Base-by-base conservation (phyloP, 306 rosid genomes). In the Prunus kanzakura region DNA sequence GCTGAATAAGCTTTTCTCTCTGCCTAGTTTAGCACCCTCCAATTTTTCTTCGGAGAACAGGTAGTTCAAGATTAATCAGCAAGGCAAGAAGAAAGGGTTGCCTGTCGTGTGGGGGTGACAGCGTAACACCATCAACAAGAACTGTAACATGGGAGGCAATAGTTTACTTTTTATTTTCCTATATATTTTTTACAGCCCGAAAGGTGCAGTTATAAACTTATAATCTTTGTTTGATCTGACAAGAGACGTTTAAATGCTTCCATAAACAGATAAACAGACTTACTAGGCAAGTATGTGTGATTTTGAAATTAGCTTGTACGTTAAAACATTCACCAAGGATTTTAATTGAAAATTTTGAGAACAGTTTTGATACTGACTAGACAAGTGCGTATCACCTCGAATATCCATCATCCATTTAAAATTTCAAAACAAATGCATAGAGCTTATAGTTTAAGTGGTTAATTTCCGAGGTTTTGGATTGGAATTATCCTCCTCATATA, bases 1-100 rank as follows among this genome's bases (percentile, higher is more conserved):
- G 97, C 88, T 15, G 99, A 89, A 63, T 92, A 84, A 86, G 58
- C 55, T 6, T 2, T 72, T 29, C 76, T 64, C n/a, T 64, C 54
- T 14, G 45, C 61, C 46, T 52, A 22, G 30, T 60, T 12, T 7
- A 71, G 71, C 55, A 51, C n/a, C 43, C 22, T 25, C 58, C 20
- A 13, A 38, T 69, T 38, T 72, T 65, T 81, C 62, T 56, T 67
- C 2, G n/a, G 30, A 73, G 72, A 79, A 68, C 58, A 50, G 52
- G 38, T 1, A 27, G 75, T 54, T 46, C 67, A 65, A 56, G 64
- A 38, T 64, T 19, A 49, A 32, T 51, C 56, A 38, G 41, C 27
- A 22, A 69, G 76, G 41, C 27, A 22, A 69, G 76, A 47, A 60
- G 41, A 14, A 62, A 6, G 22, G 20, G 22, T 45, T 14, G 35